Conservation (phyloP, 75 land plant species). For the Selaginella tamariscina region DNA sequence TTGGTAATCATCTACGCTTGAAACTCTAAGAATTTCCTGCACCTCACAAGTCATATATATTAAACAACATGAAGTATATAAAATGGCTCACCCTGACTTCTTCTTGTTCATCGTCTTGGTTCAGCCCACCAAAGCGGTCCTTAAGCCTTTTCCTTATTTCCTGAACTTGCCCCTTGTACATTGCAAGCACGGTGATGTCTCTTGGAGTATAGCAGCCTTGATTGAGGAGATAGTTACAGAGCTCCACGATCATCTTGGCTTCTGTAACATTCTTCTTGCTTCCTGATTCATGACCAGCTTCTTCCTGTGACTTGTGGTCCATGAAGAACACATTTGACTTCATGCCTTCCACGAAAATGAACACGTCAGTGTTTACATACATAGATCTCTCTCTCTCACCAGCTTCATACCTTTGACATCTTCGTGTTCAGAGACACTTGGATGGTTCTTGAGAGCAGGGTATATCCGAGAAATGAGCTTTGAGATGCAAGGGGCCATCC, state of each 20-base stretch:
- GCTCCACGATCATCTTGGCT: constrained; percentile 17
- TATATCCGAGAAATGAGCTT: constrained; percentile 13
- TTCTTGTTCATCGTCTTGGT: too few relatives aligned
- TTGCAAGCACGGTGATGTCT: constrained; percentile 17
- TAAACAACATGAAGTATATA: neutral
- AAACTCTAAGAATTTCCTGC: constrained; percentile 13
- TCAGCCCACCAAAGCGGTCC: too few relatives aligned
- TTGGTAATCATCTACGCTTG: constrained; percentile 27
- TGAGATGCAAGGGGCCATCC: constrained; percentile 25
- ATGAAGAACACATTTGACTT: constrained; percentile 16
- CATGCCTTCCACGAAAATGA: too few relatives aligned
- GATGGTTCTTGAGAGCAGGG: constrained; percentile 20
- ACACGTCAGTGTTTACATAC: too few relatives aligned
- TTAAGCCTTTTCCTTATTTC: neutral
- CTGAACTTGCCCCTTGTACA: constrained; percentile 17
- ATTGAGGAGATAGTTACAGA: constrained; percentile 18
- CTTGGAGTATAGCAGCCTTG: constrained; percentile 9
- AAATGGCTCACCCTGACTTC: too few relatives aligned
- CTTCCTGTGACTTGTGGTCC: constrained; percentile 11
- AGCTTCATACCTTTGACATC: constrained; percentile 19
- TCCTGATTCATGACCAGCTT: constrained; percentile 11
- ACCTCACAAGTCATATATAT: neutral
- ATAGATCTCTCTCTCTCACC: too few relatives aligned
- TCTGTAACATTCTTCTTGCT: constrained; percentile 16
- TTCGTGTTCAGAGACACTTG: constrained; percentile 1